Conservation (phyloP, 108 stramenopile species). For the Nitzschia sp. region DNA sequence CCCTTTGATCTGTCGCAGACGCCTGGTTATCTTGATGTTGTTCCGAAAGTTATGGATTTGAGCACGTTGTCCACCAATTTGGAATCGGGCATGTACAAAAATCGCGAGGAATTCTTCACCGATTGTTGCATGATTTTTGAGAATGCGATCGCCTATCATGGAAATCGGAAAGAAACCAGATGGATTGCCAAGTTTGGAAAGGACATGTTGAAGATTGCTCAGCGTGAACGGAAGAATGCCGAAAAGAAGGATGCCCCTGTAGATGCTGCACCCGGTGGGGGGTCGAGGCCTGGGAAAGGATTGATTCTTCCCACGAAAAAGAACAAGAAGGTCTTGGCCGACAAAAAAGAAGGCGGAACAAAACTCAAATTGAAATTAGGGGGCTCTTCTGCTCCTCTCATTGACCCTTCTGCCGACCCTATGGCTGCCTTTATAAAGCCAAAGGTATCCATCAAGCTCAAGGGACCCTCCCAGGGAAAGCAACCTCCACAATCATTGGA, state of each 20-base stretch:
- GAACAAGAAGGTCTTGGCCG: constrained; percentile 17
- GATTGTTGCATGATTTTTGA: constrained; percentile 57
- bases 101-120: constrained; percentile 41
- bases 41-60: constrained; percentile 70
- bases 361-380: constrained; percentile 29
- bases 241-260: constrained; percentile 28
- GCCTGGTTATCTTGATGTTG: constrained; percentile 61
- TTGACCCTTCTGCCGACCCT: background rate
- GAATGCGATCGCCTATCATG: constrained; percentile 76
- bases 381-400: background rate
- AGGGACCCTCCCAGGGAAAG: constrained; percentile 12
- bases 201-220: constrained; percentile 62
- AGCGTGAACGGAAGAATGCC: constrained; percentile 52
- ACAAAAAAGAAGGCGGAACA: background rate
- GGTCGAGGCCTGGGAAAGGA: background rate
- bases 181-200: constrained; percentile 72
- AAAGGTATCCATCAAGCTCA: constrained; percentile 26
- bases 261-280: background rate
- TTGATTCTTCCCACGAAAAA: constrained; percentile 14
- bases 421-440: constrained; percentile 12
- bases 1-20: constrained; percentile 65
- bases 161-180: constrained; percentile 42
- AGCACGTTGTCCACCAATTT: constrained; percentile 62
- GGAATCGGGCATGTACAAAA: constrained; percentile 52
- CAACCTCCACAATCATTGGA: constrained; percentile 9